phyloP scores from a whole-genome alignment of 2,329 filamentous ascomycete genomes.

The Colletotrichum aenigma region DNA sequence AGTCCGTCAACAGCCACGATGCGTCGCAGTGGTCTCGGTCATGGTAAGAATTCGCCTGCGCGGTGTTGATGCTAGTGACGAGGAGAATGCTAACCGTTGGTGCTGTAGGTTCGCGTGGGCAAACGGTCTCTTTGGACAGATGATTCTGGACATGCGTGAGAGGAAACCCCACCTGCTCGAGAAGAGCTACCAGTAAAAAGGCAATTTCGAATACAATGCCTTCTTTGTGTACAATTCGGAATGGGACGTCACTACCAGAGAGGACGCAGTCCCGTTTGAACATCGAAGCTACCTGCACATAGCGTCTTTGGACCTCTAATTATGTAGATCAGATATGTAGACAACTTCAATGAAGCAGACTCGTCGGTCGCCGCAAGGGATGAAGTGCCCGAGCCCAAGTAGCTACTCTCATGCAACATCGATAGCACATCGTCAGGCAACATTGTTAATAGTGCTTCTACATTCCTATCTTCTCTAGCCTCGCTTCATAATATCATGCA shows the following conservation, averaged over 20 bases:
- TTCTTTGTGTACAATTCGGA: not conserved
- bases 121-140: constrained; percentile 86
- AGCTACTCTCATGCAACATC: not conserved
- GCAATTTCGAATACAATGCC: not conserved
- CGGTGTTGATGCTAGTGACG: rapidly evolving
- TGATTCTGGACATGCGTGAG: constrained; percentile 75
- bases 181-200: constrained; percentile 49
- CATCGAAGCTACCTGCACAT: not conserved
- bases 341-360: not conserved
- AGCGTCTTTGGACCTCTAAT: not conserved
- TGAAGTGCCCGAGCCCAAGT: not conserved
- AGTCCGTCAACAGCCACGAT: constrained; percentile 74
- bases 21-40: constrained; percentile 47
- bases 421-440: not conserved
- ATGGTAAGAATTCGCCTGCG: constrained; percentile 36
- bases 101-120: constrained; percentile 82
- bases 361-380: not conserved
- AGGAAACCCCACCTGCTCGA: constrained; percentile 71
- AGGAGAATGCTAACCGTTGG: not conserved
- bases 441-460: not conserved
- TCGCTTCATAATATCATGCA: constrained; percentile 14
- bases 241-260: not conserved
- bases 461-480: not conserved
- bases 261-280: not conserved
- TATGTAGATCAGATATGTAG: not conserved